A percentile compares a stretch with the other conserved stretches of the same genome.
Conservation (phyloP, 2,329 filamentous ascomycete genomes). For the Ceratocystis lukuohia region DNA sequence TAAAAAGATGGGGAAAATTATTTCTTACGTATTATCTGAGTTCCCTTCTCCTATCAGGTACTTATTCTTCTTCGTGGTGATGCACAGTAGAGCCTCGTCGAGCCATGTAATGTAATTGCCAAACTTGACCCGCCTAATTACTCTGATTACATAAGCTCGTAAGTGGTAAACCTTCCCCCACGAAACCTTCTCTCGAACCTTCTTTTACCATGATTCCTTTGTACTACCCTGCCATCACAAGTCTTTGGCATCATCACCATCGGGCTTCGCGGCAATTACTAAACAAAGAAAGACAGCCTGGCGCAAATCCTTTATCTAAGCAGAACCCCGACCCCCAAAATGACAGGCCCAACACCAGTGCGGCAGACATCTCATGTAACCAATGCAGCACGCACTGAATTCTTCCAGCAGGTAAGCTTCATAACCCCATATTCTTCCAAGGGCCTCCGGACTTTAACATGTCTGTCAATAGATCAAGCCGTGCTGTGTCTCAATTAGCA, state of each 20-base stretch:
- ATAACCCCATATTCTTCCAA: not conserved
- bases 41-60: not conserved
- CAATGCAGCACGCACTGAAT: conserved; percentile 24
- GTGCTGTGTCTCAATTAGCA: conserved; percentile 46
- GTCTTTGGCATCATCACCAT: not conserved
- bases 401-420: conserved; percentile 28
- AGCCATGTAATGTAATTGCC: not conserved
- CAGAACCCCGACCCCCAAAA: not conserved
- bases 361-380: not conserved
- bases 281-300: not conserved
- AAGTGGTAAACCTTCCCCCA: not conserved
- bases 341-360: conserved; percentile 1
- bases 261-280: not conserved
- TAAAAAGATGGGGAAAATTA: too few relatives aligned
- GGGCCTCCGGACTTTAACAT: conserved; percentile 12
- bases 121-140: not conserved
- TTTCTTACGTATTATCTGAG: not conserved
- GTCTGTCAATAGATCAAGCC: conserved; percentile 43
- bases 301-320: not conserved
- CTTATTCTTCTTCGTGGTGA: too few relatives aligned
- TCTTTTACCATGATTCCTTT: not conserved
- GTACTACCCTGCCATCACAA: not conserved
- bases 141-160: not conserved
- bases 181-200: not conserved
- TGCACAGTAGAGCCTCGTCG: not conserved